Conservation (phyloP, 2,329 filamentous ascomycete genomes). For the Drechmeria coniospora region DNA sequence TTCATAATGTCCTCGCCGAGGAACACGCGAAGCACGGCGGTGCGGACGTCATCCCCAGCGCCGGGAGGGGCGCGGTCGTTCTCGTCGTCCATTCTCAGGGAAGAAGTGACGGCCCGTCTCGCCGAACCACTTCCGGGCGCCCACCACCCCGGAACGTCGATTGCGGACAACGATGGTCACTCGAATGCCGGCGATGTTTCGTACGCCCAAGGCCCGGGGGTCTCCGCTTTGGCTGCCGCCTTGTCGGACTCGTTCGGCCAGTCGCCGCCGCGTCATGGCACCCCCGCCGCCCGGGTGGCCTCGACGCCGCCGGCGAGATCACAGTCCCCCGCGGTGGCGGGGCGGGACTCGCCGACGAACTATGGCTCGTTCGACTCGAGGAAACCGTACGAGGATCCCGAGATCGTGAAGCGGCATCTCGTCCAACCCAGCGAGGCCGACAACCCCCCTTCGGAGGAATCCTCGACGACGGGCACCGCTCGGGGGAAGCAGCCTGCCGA, state of each 20-base stretch:
- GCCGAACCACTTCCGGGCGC: slow-evolving; percentile 41
- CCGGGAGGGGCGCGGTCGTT: slow-evolving; percentile 29
- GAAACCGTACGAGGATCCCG: slow-evolving; percentile 64
- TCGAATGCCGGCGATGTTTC: slow-evolving; percentile 51
- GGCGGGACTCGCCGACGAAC: slow-evolving; percentile 46
- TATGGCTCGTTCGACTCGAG: slow-evolving; percentile 77
- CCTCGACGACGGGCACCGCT: slow-evolving; percentile 23
- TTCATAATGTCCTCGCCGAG: slow-evolving; percentile 22
- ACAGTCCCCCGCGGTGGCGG: slow-evolving; percentile 17
- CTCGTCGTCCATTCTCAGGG: slow-evolving; percentile 39
- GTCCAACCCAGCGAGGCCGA: slow-evolving; percentile 48
- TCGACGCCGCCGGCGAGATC: slow-evolving; percentile 35
- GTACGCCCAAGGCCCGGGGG: slow-evolving; percentile 58
- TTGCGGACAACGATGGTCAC: slow-evolving; percentile 31
- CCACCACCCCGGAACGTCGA: no score
- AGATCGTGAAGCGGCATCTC: slow-evolving; percentile 79
- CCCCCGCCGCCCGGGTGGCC: slow-evolving; percentile 40
- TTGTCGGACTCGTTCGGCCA: slow-evolving; percentile 59
- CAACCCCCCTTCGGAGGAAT: slow-evolving; percentile 29
- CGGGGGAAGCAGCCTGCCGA: slow-evolving; percentile 41
- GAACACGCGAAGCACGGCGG: slow-evolving; percentile 20
- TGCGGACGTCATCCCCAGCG: slow-evolving; percentile 30
- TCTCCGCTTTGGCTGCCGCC: slow-evolving; percentile 81
- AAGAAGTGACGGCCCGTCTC: slow-evolving; percentile 44
- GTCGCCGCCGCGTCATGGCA: slow-evolving; percentile 55